Base-by-base conservation (phyloP, 1,284 basidiomycete genomes). In the Puccinia polysora region DNA sequence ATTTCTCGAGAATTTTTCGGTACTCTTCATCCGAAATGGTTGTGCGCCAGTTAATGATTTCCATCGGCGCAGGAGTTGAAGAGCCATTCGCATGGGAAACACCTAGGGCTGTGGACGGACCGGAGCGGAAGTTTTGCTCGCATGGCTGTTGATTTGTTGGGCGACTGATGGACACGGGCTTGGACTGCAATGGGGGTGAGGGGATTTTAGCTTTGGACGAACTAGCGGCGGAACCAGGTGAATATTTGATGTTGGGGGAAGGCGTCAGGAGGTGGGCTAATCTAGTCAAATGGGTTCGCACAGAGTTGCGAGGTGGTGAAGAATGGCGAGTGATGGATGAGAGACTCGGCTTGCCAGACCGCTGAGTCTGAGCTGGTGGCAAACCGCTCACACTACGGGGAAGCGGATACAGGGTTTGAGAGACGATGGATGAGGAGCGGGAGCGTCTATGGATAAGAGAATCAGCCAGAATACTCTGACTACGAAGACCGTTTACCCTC, bases 41-140 rank as follows among this genome's bases (percentile, higher is more conserved):
- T 25, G 56, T 59, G 20, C 56, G 8, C 56, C 56, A 59, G 20
- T 59, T 59, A 38, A 59, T 59, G 25, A 59, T 59, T 23, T n/a
- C 18, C 36, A 59, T 59, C 18, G 56, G 56, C 28, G 20, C 0
- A 7, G 56, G 20, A 34, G 6, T 59, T 1, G 56, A 58, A 10
- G 56, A 34, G n/a, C 32, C 15, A 15, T 40, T 40, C 10, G 23
- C 20, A n/a, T 59, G 56, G 12, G 56, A 38, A 4, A 25, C n/a
- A 25, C 32, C 32, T 1, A 59, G 32, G 20, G 30, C 36, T 4
- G 32, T 59, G 12, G 56, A n/a, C 7, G 56, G 28, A 2, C 20
- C 14, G 23, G 20, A 38, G 36, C 56, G 56, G 7, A 38, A 59
- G 14, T 10, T n/a, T 12, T 15, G 5, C 28, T 20, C n/a, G 20